Evolutionary conservation across 192 early-diverging fungal genomes (phyloP).

Genomic region (Backusella liffmaniae): DNA sequence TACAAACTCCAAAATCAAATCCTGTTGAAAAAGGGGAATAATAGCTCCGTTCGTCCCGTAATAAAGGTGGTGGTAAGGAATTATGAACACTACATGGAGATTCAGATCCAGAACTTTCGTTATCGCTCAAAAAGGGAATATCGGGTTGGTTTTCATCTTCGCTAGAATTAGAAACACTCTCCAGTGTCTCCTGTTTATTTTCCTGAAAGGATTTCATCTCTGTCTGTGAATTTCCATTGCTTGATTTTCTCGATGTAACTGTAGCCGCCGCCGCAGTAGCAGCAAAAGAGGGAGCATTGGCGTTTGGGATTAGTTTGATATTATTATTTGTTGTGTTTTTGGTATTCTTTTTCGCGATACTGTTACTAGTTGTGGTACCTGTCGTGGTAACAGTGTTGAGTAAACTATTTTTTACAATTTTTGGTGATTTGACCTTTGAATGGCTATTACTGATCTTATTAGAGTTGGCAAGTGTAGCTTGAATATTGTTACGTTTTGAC

Average conservation of each 20-base stretch:
- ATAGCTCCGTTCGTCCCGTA: neutral
- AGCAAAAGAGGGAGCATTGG: neutral
- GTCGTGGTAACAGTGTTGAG: neutral
- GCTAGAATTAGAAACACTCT: neutral
- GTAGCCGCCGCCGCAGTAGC: neutral
- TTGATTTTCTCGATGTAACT: neutral
- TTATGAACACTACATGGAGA: neutral
- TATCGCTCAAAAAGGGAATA: constrained; percentile 10
- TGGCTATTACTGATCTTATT: neutral
- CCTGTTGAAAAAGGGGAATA: constrained; percentile 17
- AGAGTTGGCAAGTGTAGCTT: neutral
- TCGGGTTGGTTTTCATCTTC: constrained; percentile 7
- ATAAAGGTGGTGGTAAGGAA: neutral
- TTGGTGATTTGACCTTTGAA: neutral
- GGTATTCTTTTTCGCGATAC: neutral
- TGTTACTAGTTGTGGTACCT: neutral
- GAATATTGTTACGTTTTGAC: neutral
- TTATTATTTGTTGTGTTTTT: constrained; percentile 14
- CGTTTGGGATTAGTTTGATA: neutral
- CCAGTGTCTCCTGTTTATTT: neutral
- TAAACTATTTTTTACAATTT: neutral
- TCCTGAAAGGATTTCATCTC: neutral
- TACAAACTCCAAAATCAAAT: constrained; percentile 13
- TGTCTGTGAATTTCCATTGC: neutral
- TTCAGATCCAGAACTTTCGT: constrained; percentile 9